These are phyloP conservation scores for Boletus putidus DNA, from an alignment of 1,284 basidiomycete species.

Conservation along the genomic window DNA sequence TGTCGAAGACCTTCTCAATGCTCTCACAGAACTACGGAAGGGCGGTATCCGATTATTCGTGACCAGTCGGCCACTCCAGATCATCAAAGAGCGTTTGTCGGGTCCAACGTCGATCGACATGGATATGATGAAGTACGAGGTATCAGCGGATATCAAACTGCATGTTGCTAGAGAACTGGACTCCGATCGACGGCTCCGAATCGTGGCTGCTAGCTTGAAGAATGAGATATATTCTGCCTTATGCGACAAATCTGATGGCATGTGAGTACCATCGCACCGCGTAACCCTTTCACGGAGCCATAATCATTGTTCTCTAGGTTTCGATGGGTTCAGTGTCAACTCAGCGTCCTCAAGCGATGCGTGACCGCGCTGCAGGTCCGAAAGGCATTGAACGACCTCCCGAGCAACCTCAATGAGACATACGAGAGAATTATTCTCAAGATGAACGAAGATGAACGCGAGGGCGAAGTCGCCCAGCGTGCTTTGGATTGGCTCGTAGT, in stretches of 20 bases:
- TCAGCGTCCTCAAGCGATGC: neutral
- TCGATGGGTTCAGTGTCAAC: constrained; percentile 19
- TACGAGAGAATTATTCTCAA: constrained; percentile 11
- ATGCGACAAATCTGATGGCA: constrained; percentile 7
- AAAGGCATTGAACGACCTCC: constrained; percentile 1
- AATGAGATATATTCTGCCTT: neutral
- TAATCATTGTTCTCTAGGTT: neutral
- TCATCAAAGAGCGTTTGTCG: constrained; percentile 2
- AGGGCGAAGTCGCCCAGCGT: neutral
- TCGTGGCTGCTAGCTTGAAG: constrained; percentile 4
- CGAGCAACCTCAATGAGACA: constrained; percentile 2
- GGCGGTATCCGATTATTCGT: constrained; percentile 10
- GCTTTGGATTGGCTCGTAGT: constrained; percentile 15
- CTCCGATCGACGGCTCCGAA: constrained; percentile 13
- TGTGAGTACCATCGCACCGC: neutral
- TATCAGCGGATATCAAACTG: constrained; percentile 6
- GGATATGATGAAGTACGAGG: constrained; percentile 4
- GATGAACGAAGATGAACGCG: neutral
- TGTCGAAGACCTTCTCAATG: neutral
- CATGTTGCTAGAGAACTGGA: constrained; percentile 14
- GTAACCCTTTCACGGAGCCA: accelerated
- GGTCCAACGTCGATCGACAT: neutral
- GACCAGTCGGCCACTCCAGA: constrained; percentile 14
- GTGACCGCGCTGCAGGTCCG: neutral
- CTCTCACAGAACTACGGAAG: neutral